Conservation (phyloP, 345 rosid genomes). For the Boechera retrofracta region DNA sequence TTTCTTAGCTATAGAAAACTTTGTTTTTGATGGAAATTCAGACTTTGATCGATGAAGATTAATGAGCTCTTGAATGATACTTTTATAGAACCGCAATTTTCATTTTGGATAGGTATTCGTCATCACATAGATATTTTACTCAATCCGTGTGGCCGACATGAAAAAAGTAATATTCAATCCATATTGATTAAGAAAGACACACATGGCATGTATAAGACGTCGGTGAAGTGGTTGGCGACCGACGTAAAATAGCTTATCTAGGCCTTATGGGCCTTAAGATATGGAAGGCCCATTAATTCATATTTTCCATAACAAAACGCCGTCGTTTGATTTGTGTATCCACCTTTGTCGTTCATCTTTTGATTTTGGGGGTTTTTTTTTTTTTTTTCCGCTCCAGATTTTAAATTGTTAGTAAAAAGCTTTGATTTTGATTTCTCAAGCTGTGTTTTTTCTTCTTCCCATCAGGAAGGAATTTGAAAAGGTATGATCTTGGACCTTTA, state of each 20-base stretch:
- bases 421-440: constrained; percentile 27
- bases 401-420: constrained; percentile 21
- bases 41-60: constrained; percentile 4
- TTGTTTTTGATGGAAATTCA: not conserved
- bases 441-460: not conserved
- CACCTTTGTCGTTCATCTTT: constrained; percentile 7
- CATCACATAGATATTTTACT: not conserved
- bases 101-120: not conserved
- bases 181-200: not conserved
- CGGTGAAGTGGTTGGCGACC: not conserved
- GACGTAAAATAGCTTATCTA: not conserved
- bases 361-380: not conserved
- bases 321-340: constrained; percentile 6
- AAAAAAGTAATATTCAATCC: not conserved
- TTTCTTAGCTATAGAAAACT: not conserved
- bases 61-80: not conserved
- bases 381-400: constrained; percentile 38
- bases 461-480: constrained; percentile 11
- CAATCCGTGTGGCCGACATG: not conserved
- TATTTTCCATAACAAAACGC: not conserved
- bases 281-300: not conserved
- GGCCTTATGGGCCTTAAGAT: constrained; percentile 18
- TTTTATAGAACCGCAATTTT: constrained; percentile 15
- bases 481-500: constrained; percentile 27
- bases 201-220: constrained; percentile 28